Evolutionary conservation across 305 asterid genomes (phyloP).

Genomic region (Fraxinus floribunda): DNA sequence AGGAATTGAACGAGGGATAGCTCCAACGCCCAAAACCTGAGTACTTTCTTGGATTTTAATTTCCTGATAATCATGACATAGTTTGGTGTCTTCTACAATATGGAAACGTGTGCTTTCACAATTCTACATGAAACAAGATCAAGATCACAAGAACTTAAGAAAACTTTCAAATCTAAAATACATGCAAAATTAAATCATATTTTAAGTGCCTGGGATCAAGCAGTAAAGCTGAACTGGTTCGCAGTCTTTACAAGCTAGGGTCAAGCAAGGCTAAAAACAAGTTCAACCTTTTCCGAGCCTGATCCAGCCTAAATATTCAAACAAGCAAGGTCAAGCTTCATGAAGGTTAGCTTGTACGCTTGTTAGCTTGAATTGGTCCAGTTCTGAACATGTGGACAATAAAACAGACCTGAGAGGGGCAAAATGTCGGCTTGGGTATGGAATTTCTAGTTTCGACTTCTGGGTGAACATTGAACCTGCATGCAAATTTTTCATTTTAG

Average conservation of each 20-base stretch:
- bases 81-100: conserved; percentile 67
- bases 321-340: conserved; percentile 14
- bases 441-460: conserved; percentile 90
- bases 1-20: conserved; percentile 93
- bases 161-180: conserved; percentile 15
- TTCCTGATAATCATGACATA: conserved; percentile 96
- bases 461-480: conserved; percentile 84
- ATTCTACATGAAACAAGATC: conserved; percentile 38
- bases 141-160: conserved; percentile 11
- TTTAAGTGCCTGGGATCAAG: neutral
- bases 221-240: conserved; percentile 4
- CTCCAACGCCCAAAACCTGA: conserved; percentile 93
- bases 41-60: conserved; percentile 94
- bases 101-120: conserved; percentile 90
- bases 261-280: conserved; percentile 3
- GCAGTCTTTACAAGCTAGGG: conserved; percentile 1
- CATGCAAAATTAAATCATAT: neutral
- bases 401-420: conserved; percentile 81
- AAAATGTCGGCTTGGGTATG: conserved; percentile 62
- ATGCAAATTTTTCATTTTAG: conserved; percentile 19
- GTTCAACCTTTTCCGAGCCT: neutral
- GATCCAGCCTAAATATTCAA: conserved; percentile 13
- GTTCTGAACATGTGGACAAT: neutral
- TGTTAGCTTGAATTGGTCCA: conserved; percentile 12
- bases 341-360: conserved; percentile 4